These are phyloP conservation scores for Plasmodium chabaudi DNA, from an alignment of 169 alveolate genomes.

Conservation along the genomic window DNA sequence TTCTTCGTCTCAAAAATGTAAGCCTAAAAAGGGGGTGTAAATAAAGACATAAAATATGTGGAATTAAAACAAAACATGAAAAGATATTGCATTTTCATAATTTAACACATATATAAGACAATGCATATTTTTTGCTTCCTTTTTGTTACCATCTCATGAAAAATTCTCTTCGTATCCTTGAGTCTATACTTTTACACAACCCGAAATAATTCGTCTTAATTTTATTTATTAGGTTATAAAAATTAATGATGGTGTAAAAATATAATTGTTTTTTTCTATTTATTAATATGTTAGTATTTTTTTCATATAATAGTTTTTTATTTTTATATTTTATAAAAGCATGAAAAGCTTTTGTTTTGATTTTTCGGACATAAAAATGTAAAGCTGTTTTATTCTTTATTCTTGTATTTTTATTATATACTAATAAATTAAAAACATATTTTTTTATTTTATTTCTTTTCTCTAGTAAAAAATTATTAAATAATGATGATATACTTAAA, in stretches of 20 bases:
- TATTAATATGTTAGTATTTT: not conserved
- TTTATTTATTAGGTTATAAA: slow-evolving; percentile 30
- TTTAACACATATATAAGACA: not conserved
- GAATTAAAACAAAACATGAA: not conserved
- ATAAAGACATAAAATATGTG: not conserved
- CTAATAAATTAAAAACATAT: slow-evolving; percentile 17
- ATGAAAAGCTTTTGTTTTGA: slow-evolving; percentile 6
- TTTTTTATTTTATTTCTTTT: slow-evolving; percentile 37
- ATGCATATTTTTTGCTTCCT: not conserved
- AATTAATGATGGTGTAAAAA: slow-evolving; percentile 28
- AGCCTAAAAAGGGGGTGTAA: slow-evolving; percentile 7
- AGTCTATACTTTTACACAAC: not conserved
- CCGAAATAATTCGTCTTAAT: slow-evolving; percentile 17
- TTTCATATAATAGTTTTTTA: not conserved
- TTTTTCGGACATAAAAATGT: not conserved
- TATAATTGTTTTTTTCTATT: slow-evolving; percentile 4
- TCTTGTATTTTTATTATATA: slow-evolving; percentile 28
- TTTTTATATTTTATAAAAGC: not conserved
- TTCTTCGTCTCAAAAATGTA: not conserved
- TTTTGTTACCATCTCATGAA: slow-evolving; percentile 16
- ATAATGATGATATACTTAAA: slow-evolving; percentile 2
- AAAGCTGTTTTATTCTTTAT: slow-evolving; percentile 24
- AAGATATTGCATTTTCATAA: not conserved
- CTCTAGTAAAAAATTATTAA: slow-evolving; percentile 49
- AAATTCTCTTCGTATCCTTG: slow-evolving; percentile 7